These are phyloP conservation scores for Pholiota conissans DNA, from an alignment of 768 basidiomycete genomes.

Conservation along the genomic window DNA sequence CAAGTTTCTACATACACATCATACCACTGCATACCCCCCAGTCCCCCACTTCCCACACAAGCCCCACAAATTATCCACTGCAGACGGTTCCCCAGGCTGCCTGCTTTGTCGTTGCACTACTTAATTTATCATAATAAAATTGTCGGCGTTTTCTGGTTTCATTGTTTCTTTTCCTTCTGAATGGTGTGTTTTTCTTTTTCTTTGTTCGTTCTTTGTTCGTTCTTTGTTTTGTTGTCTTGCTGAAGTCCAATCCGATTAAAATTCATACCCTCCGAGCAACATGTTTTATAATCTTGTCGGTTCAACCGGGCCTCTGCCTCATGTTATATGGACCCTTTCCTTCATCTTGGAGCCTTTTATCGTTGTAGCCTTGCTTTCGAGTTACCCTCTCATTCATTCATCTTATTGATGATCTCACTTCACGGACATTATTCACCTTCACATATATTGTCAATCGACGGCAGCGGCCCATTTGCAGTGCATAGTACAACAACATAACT, in stretches of 20 bases:
- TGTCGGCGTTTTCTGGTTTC: background rate
- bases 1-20: too few species aligned
- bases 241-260: background rate
- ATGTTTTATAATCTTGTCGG: background rate
- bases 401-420: background rate
- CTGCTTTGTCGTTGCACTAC: background rate
- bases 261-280: background rate
- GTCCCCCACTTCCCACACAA: background rate
- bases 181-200: background rate
- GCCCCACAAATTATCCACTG: too few species aligned
- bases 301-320: background rate
- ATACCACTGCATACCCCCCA: background rate
- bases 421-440: too few species aligned
- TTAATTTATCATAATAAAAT: background rate
- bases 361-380: background rate
- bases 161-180: too few species aligned
- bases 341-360: background rate
- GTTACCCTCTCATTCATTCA: background rate
- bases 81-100: background rate
- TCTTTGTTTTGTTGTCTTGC: background rate
- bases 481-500: too few species aligned
- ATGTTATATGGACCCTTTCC: background rate
- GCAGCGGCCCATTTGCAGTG: too few species aligned
- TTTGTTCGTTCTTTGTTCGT: background rate
- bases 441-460: too few species aligned